Evolutionary conservation across 1,139 yeast genomes (phyloP).

Genomic region (Magnusiomyces starmeri): DNA sequence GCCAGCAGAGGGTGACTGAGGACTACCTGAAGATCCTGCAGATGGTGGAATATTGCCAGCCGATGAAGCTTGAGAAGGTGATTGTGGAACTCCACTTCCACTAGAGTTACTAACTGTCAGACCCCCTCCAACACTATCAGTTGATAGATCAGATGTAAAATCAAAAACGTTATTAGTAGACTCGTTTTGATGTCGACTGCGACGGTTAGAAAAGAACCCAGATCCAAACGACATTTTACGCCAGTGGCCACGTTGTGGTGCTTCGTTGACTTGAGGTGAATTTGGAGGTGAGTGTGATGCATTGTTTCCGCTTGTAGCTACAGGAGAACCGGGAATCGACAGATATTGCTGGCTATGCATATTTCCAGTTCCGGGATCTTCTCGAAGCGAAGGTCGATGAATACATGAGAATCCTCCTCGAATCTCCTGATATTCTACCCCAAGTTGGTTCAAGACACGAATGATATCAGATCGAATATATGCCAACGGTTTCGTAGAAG

Average conservation of each 20-base stretch:
- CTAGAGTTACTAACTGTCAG: conserved; percentile 23
- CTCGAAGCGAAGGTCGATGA: conserved; percentile 43
- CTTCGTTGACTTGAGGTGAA: conserved; percentile 7
- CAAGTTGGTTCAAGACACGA: conserved; percentile 65
- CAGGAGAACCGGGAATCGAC: neutral
- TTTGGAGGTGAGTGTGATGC: conserved; percentile 7
- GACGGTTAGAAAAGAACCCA: conserved; percentile 23
- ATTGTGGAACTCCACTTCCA: too few species aligned
- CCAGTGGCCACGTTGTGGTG: conserved; percentile 27
- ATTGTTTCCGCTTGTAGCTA: neutral
- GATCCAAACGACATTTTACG: conserved; percentile 33
- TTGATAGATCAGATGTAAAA: conserved; percentile 28
- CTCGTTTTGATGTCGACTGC: conserved; percentile 23
- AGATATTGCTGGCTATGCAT: neutral
- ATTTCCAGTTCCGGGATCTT: neutral
- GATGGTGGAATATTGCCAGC: conserved; percentile 36
- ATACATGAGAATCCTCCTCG: conserved; percentile 90
- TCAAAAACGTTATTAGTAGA: conserved; percentile 25
- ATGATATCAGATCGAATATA: conserved; percentile 83
- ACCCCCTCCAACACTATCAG: conserved; percentile 27
- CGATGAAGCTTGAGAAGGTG: neutral
- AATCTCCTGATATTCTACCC: conserved; percentile 81
- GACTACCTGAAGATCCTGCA: conserved; percentile 46
- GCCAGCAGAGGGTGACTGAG: conserved; percentile 14
- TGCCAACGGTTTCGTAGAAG: conserved; percentile 87